Conservation (phyloP, 2,329 filamentous ascomycete species). For the Botrytis byssoidea region DNA sequence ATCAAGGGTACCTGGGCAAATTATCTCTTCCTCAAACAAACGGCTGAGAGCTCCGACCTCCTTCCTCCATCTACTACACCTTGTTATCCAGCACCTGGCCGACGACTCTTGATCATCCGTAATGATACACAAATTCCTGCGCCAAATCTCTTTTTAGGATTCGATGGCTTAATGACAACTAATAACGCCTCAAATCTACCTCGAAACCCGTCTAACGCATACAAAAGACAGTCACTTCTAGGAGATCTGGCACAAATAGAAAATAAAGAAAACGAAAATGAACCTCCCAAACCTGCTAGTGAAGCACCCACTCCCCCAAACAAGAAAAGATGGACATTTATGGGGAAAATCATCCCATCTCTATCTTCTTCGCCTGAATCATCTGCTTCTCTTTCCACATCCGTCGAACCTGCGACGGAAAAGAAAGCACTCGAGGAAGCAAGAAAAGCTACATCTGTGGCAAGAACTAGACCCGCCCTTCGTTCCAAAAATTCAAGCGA, state of each 20-base stretch:
- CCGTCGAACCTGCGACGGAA: conserved; percentile 22
- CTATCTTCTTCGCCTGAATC: conserved; percentile 32
- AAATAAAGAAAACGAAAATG: conserved; percentile 20
- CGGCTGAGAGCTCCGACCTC: conserved; percentile 50
- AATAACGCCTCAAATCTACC: conserved; percentile 19
- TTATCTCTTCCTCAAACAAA: conserved; percentile 58
- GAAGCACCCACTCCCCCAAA: conserved; percentile 28
- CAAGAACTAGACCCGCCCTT: conserved; percentile 42
- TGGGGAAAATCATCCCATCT: conserved; percentile 61
- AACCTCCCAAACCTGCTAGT: conserved; percentile 25
- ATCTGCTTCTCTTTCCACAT: conserved; percentile 19
- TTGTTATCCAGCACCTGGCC: conserved; percentile 66
- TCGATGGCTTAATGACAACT: conserved; percentile 53
- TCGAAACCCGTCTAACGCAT: conserved; percentile 26
- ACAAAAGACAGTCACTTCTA: conserved; percentile 35
- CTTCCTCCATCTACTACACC: conserved; percentile 60
- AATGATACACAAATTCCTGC: conserved; percentile 52
- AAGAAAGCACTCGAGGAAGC: conserved; percentile 51
- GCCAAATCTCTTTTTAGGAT: conserved; percentile 54
- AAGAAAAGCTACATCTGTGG: conserved; percentile 51
- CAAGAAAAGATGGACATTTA: conserved; percentile 62
- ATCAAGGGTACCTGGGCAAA: conserved; percentile 62
- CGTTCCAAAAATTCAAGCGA: conserved; percentile 56
- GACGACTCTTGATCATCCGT: conserved; percentile 67
- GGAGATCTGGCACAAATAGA: conserved; percentile 26